Evolutionary conservation across 2,329 filamentous ascomycete species (phyloP), one percentile per base, ranked within the genome.

Genomic region (Aureobasidium vineae): DNA sequence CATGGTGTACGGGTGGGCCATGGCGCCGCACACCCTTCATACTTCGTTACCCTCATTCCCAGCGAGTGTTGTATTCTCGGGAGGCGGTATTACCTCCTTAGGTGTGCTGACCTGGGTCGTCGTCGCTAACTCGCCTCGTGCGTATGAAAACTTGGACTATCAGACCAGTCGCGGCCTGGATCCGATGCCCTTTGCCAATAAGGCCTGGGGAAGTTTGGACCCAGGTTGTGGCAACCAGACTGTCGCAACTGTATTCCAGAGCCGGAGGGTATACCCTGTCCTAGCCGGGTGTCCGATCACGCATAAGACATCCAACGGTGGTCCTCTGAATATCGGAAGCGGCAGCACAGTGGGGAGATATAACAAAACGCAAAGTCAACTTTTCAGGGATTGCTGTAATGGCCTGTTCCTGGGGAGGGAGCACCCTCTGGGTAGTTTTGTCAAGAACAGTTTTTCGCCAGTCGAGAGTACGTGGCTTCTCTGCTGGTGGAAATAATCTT

Each of bases 261-360:
- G 21, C 21, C 36, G 36, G 33, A 56, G 23, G 53, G 33, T 26
- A 36, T 56, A n/a, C 52, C 36, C 23, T 56, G 36, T 56, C 33
- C 36, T 56, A 56, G 36, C 53, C 53, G 53, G 53, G 15, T 40
- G 53, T 40, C 15, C 43, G 53, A 38, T 33, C 53, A 56, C 53
- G 53, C 36, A 21, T 31, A 21, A 16, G 36, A 23, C 23, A 19
- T 41, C 53, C 53, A 36, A 53, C 23, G 53, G 53, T 10, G 53
- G 53, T 56, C 53, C 53, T 40, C 36, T 56, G 52, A n/a, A 36
- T 53, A 53, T 15, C 7, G 52, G 53, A 28, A 56, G 33, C n/a
- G 53, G 53, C 53, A 56, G 53, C 53, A 56, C 33, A 56, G 53
- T 41, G 53, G 53, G 53, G 53, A 38, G 33, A 54, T n/a, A 56